Evolutionary conservation across 768 basidiomycete genomes (phyloP).

Genomic region (Pleurotus tuoliensis): DNA sequence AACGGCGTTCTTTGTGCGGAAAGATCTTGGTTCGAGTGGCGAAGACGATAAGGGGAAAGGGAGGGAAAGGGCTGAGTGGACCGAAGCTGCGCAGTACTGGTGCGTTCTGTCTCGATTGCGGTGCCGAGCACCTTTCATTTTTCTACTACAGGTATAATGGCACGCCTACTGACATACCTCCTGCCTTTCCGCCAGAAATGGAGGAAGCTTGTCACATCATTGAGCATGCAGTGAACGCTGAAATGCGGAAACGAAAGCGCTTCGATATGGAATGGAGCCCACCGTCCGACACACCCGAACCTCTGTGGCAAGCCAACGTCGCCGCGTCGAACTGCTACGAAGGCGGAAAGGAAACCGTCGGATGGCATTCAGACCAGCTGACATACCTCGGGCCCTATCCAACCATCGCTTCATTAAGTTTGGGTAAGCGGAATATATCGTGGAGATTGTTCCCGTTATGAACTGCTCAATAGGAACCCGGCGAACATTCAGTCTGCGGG

Average conservation of each 20-base stretch:
- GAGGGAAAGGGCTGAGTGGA: constrained; percentile 33
- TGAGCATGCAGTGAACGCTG: constrained; percentile 67
- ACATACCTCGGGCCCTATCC: constrained; percentile 82
- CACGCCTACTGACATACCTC: constrained; percentile 50
- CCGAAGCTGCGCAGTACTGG: constrained; percentile 76
- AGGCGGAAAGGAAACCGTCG: constrained; percentile 78
- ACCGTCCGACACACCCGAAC: constrained; percentile 13
- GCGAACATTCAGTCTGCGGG: constrained; percentile 69
- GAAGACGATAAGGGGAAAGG: constrained; percentile 27
- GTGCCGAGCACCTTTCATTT: neutral
- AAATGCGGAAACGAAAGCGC: constrained; percentile 57
- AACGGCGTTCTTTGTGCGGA: constrained; percentile 73
- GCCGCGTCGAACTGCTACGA: constrained; percentile 84
- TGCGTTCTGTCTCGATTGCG: constrained; percentile 19
- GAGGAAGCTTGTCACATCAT: constrained; percentile 74
- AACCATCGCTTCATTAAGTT: constrained; percentile 80
- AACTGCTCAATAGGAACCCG: constrained; percentile 48
- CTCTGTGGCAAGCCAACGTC: constrained; percentile 73
- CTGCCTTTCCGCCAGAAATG: constrained; percentile 61
- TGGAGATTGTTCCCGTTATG: neutral
- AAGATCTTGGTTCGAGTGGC: constrained; percentile 37
- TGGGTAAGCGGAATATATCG: constrained; percentile 42
- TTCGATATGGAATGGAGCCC: constrained; percentile 68
- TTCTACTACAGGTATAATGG: constrained; percentile 70
- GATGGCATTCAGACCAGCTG: constrained; percentile 77